Conservation (phyloP, 352 stramenopile genomes). For the Globisporangium solare region DNA sequence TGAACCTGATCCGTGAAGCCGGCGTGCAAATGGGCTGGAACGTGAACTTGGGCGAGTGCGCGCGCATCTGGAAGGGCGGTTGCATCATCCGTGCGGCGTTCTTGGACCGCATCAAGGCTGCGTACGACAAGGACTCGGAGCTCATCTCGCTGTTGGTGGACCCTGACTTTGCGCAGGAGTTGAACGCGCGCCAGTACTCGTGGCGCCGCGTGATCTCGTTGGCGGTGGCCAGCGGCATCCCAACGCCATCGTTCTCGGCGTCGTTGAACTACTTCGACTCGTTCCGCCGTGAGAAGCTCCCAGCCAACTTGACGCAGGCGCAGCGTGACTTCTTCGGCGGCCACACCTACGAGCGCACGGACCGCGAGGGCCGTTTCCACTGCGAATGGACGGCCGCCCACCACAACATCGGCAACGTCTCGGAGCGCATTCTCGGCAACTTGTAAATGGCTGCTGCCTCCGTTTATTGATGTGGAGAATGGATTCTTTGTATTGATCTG, state of each 20-base stretch:
- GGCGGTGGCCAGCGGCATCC: slow-evolving; percentile 92
- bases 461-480: background rate
- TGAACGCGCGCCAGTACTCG: slow-evolving; percentile 93
- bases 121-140: slow-evolving; percentile 89
- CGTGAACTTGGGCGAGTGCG: slow-evolving; percentile 95
- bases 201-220: slow-evolving; percentile 97
- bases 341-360: slow-evolving; percentile 97
- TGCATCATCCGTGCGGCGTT: slow-evolving; percentile 99
- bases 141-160: slow-evolving; percentile 97
- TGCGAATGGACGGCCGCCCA: slow-evolving; percentile 97
- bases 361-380: slow-evolving; percentile 95
- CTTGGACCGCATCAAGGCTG: slow-evolving; percentile 96
- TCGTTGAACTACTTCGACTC: slow-evolving; percentile 98
- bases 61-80: slow-evolving; percentile 98
- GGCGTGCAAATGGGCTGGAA: slow-evolving; percentile 96
- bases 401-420: slow-evolving; percentile 95
- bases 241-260: slow-evolving; percentile 86
- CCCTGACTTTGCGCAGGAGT: slow-evolving; percentile 93
- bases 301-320: slow-evolving; percentile 97
- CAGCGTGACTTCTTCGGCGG: slow-evolving; percentile 99
- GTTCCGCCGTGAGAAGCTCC: slow-evolving; percentile 93
- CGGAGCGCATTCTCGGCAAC: slow-evolving; percentile 92
- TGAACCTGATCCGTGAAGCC: slow-evolving; percentile 94
- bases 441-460: slow-evolving; percentile 38
- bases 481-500: no score